These are phyloP conservation scores for Setomelanomma holmii DNA, from an alignment of 2,329 filamentous ascomycete species.

Conservation along the genomic window DNA sequence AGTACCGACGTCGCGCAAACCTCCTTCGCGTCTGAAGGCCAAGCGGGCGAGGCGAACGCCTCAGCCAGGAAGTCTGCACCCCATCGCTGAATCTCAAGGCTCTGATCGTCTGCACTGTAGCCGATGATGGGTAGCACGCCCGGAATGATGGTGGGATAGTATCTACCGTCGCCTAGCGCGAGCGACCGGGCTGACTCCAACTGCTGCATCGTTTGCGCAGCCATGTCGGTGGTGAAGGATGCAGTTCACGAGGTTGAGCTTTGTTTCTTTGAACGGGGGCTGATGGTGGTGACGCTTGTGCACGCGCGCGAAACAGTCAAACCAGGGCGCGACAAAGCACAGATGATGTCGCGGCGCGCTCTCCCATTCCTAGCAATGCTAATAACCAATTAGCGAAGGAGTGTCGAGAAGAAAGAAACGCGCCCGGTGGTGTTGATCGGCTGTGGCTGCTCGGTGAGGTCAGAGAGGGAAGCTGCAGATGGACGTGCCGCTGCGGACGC, in stretches of 20 bases:
- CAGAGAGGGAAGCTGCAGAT: conserved; percentile 11
- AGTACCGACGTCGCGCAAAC: conserved; percentile 78
- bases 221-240: conserved; percentile 33
- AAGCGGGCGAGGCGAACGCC: conserved; percentile 89
- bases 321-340: conserved; percentile 42
- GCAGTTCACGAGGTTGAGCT: conserved; percentile 31
- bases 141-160: conserved; percentile 91
- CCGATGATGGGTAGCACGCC: conserved; percentile 92
- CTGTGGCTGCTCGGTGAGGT: conserved; percentile 18
- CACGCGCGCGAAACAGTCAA: conserved; percentile 41
- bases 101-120: conserved; percentile 63
- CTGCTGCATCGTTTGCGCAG: conserved; percentile 66
- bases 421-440: conserved; percentile 24
- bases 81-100: conserved; percentile 87
- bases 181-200: conserved; percentile 90
- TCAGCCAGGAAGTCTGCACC: conserved; percentile 95
- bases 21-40: conserved; percentile 80
- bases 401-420: conserved; percentile 30
- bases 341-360: conserved; percentile 20
- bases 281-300: conserved; percentile 29
- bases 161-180: conserved; percentile 82
- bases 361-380: conserved; percentile 40
- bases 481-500: background rate
- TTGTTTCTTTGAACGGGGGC: conserved; percentile 30
- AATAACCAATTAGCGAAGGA: conserved; percentile 28